These are phyloP conservation scores for Eutrema yunnanense DNA, from an alignment of 345 rosid genomes.

Conservation along the genomic window DNA sequence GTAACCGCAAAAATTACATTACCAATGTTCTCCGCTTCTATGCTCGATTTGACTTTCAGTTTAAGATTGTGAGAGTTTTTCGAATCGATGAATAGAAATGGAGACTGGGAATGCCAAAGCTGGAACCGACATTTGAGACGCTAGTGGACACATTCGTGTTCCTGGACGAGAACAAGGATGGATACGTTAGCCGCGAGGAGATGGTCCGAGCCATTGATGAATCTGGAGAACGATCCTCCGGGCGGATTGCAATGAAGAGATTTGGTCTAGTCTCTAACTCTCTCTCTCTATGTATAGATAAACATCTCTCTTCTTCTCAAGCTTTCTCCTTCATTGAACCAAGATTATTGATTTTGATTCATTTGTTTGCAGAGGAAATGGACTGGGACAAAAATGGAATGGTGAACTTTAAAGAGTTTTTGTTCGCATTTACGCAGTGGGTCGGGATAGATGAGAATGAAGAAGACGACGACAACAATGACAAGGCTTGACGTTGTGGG, in stretches of 20 bases:
- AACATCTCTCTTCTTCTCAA: background rate
- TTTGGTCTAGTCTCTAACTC: conserved; percentile 44
- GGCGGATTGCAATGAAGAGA: conserved; percentile 86
- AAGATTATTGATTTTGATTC: background rate
- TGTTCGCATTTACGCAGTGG: conserved; percentile 91
- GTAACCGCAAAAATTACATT: conserved; percentile 35
- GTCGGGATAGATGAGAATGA: conserved; percentile 74
- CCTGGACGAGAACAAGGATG: conserved; percentile 86
- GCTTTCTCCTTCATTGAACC: background rate
- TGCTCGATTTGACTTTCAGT: background rate
- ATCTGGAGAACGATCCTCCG: conserved; percentile 85
- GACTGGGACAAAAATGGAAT: conserved; percentile 97
- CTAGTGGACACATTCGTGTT: conserved; percentile 82
- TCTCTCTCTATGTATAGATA: conserved; percentile 7
- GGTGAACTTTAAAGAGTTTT: conserved; percentile 92
- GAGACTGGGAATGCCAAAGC: conserved; percentile 58
- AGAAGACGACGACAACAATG: conserved; percentile 47
- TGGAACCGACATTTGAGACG: conserved; percentile 83
- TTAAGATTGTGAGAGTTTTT: background rate
- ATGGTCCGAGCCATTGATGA: conserved; percentile 82
- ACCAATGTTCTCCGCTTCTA: background rate
- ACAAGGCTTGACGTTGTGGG: background rate
- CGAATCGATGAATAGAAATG: conserved; percentile 41
- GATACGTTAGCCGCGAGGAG: conserved; percentile 82
- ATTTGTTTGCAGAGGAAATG: conserved; percentile 80